Base-by-base conservation (phyloP, 75 land plant genomes). In the Adiantum capillusveneris region DNA sequence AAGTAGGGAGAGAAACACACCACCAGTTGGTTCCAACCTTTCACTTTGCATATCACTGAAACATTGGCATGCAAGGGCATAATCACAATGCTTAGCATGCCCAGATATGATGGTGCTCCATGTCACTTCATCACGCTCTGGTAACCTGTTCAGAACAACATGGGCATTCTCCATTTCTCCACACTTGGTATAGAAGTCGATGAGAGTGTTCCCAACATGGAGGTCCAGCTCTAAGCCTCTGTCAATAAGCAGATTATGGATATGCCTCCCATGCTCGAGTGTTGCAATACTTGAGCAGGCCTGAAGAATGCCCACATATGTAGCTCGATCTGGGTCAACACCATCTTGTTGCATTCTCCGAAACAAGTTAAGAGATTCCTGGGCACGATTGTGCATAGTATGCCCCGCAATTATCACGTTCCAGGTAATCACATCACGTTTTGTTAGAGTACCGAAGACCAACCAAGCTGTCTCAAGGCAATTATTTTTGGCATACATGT, bases 61-160 rank as follows among this genome's bases (percentile, higher is more conserved):
- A 24, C 81, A 41, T 9, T 46, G 50, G 18, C 84, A 21, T 25
- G 84, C 84, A 48, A 71, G 60, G 19, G 21, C 27, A 34, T 50
- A 41, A 18, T 60, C 22, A 13, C 74, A 73, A 55, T 31, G 30
- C 19, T 59, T 69, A 26, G 51, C 41, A 46, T 70, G 68, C 22
- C 74, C 67, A 20, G 87, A 43, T 6, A 87, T 84, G 59, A 87
- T 17, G 16, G 81, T 42, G 50, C 77, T 84, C 87, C 88, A 87
- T 45, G 91, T 50, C 25, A 78, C 66, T 28, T 65, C 56, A 57
- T 79, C 82, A 25, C 53, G 75, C 1, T 46, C 56, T 31, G 44
- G 44, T 54, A 63, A 45, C 31, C 52, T 26, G 21, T 57, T 21
- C 46, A 87, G 84, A 20, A 80, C 34, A 39, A 21, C 59, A 25